Base-by-base conservation (phyloP, 75 land plant genomes). In the Chamaecyparis obtusa region DNA sequence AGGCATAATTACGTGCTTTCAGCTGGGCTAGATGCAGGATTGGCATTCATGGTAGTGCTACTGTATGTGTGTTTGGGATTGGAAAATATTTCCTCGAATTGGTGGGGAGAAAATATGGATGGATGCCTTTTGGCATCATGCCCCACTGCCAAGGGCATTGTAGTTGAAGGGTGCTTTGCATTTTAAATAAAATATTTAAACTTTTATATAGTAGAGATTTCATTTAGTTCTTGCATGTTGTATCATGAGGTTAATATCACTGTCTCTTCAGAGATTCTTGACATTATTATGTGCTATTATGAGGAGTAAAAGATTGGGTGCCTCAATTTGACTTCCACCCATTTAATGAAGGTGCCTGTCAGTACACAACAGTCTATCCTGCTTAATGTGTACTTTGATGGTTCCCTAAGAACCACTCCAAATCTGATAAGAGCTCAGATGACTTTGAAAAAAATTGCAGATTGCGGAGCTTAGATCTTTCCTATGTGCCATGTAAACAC, bases 1-100 rank as follows among this genome's bases (percentile, higher is more conserved):
- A 85, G 95, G 16, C 87, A 96, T 86, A 97, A 97, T 57, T 97
- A 96, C 83, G 88, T 96, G 15, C 91, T 97, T 16, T 96, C 99
- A 0, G 98, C 94, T 13, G 99, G 93, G 0, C 87, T 97, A 84
- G 99, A 97, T 88, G 99, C 99, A 43, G 99, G 99, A 3, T 88
- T 94, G 74, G 99, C 99, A 19, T 97, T 97, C 91, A 93, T 95
- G 96, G 95, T 91, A 0, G 87, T 97, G 2, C 46, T 95, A 37
- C 30, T 95, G 27, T 97, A 95, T 64, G 30, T 96, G 27, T 67
- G 86, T 19, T 78, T 97, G 80, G 90, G 87, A 14, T 46, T 91
- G 54, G 84, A 90, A 79, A 44, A 89, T 32, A 88, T 92, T 27
- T 83, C 87, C 43, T 60, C 94, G 13, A 83, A 88, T 4, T 97